Evolutionary conservation across 2,329 filamentous ascomycete genomes (phyloP).

Genomic region (Chrysoporthe austroafricana): DNA sequence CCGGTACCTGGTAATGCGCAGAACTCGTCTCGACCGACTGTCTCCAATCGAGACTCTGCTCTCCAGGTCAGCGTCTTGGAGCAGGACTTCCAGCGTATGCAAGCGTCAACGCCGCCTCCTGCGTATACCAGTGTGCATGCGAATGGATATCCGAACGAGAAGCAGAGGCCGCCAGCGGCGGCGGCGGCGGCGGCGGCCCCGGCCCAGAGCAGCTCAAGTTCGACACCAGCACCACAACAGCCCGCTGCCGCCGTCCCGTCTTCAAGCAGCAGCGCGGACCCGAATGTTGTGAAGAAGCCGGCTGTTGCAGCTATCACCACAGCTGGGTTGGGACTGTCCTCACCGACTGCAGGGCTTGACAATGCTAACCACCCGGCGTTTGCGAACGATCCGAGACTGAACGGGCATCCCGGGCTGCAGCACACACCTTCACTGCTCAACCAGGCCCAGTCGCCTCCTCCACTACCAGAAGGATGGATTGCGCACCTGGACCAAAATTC

Average conservation of each 20-base stretch:
- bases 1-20: slow-evolving; percentile 58
- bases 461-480: slow-evolving; percentile 97
- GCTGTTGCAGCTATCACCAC: slow-evolving; percentile 35
- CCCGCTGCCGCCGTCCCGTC: slow-evolving; percentile 27
- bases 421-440: slow-evolving; percentile 51
- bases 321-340: slow-evolving; percentile 43
- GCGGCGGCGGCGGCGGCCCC: no score
- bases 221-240: slow-evolving; percentile 36
- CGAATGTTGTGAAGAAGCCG: slow-evolving; percentile 35
- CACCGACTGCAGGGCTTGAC: slow-evolving; percentile 49
- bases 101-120: slow-evolving; percentile 85
- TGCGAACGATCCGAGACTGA: slow-evolving; percentile 73
- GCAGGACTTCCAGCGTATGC: slow-evolving; percentile 83
- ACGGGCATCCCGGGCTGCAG: slow-evolving; percentile 51
- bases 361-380: slow-evolving; percentile 83
- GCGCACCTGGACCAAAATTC: slow-evolving; percentile 94
- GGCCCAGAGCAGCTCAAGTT: slow-evolving; percentile 31
- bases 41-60: slow-evolving; percentile 23
- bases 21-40: slow-evolving; percentile 34
- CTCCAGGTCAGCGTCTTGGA: slow-evolving; percentile 75
- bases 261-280: slow-evolving; percentile 30
- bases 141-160: slow-evolving; percentile 71
- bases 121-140: slow-evolving; percentile 83
- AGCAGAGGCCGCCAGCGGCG: slow-evolving; percentile 57
- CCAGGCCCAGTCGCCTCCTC: slow-evolving; percentile 80